Evolutionary conservation across 352 stramenopile species (phyloP).

Genomic region (Phytophthora capsici): DNA sequence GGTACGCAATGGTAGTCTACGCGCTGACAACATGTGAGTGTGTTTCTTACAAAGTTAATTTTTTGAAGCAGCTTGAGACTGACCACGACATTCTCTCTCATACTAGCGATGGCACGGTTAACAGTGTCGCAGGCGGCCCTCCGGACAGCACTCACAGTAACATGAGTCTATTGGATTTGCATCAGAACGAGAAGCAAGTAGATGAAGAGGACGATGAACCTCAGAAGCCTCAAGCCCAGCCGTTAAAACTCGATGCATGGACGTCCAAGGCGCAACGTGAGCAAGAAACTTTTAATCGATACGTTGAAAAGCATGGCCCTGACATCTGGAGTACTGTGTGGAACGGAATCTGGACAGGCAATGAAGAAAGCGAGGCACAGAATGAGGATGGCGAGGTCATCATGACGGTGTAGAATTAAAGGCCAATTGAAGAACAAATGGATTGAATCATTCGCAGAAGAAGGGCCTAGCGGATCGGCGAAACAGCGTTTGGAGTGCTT

Average conservation of each 20-base stretch:
- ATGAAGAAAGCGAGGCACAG: constrained; percentile 37
- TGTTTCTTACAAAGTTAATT: constrained; percentile 32
- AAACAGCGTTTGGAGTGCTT: constrained; percentile 6
- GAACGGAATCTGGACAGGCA: constrained; percentile 57
- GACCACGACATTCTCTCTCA: constrained; percentile 45
- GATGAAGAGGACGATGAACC: constrained; percentile 21
- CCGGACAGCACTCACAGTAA: constrained; percentile 33
- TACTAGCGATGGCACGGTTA: constrained; percentile 40
- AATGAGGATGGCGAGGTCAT: constrained; percentile 76
- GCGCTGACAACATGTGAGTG: constrained; percentile 7
- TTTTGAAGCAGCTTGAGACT: constrained; percentile 41
- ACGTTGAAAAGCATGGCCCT: constrained; percentile 35
- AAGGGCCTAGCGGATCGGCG: constrained; percentile 14
- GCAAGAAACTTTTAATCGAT: constrained; percentile 39
- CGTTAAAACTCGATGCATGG: constrained; percentile 49
- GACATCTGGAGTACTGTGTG: constrained; percentile 63
- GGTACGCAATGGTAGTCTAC: constrained; percentile 31
- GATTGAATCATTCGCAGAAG: constrained; percentile 27
- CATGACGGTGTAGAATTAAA: constrained; percentile 76
- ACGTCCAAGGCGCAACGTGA: constrained; percentile 47
- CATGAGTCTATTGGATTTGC: constrained; percentile 22
- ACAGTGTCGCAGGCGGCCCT: constrained; percentile 14
- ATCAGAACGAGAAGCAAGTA: constrained; percentile 23
- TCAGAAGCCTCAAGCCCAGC: constrained; percentile 26
- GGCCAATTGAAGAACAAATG: constrained; percentile 10